Base-by-base conservation (phyloP, 2,329 filamentous ascomycete genomes). In the Penicillium hordei region DNA sequence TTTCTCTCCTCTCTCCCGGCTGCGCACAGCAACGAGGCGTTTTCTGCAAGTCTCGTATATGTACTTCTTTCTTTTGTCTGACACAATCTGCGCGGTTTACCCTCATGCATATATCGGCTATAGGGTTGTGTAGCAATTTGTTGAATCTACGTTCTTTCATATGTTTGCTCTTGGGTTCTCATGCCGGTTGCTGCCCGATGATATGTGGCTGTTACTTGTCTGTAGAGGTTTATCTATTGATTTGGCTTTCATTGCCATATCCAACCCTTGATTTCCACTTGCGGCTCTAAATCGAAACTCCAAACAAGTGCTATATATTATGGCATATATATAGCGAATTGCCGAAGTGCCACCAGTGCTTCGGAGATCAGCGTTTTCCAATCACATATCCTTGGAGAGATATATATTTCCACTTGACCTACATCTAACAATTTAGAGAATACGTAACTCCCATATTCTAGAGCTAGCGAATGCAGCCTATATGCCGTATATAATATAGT, bases 11-110 rank as follows among this genome's bases (percentile, higher is more conserved):
- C 44, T 40, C 40, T 42, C 12, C 12, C 13, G 34, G 38, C 31
- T 55, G 17, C 46, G 38, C 48, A 42, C 36, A 52, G 34, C 49
- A 38, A 57, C 17, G 34, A 19, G 42, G 34, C 27, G 10, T 48
- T 40, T 23, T 31, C 29, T 29, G 27, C 42, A 21, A 52, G 23
- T 44, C 38, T 56, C 31, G 19, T 44, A 44, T 53, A 33, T 33
- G 48, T 48, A 46, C 13, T 48, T 43, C 31, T 15, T 46, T 42
- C 29, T 31, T 48, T 57, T 34, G 34, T 48, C 31, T 52, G 23
- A 45, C 15, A 36, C 43, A 42, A 29, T 53, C 27, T 48, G 33
- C 43, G 29, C 10, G 21, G 29, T 51, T 46, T 19, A 21, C 45
- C 25, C 43, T 34, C 19, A n/a, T 46, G 34, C 19, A 42, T 54